Percentiles rank a stretch among this genome's conserved stretches.
phyloP scores from a whole-genome alignment of 768 basidiomycete genomes.

The Suillus bovinus region DNA sequence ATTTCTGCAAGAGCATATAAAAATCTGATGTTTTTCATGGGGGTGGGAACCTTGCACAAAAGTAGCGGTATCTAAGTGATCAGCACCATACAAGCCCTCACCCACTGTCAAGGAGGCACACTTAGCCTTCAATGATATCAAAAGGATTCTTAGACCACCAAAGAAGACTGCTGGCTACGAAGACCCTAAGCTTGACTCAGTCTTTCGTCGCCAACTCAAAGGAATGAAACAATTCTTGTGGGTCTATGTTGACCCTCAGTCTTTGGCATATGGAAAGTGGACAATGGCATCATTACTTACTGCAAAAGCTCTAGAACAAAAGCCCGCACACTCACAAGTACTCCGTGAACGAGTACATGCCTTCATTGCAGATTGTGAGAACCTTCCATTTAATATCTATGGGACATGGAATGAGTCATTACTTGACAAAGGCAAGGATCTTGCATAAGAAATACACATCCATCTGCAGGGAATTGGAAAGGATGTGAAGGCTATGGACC shows the following conservation, averaged over 20 bases:
- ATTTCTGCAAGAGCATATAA: too few relatives aligned
- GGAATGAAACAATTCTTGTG: neutral
- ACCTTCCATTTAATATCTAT: too few relatives aligned
- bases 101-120: neutral
- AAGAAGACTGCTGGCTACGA: neutral
- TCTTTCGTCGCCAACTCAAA: neutral
- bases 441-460: too few relatives aligned
- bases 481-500: too few relatives aligned
- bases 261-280: neutral
- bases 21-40: too few relatives aligned
- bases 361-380: too few relatives aligned
- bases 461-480: too few relatives aligned
- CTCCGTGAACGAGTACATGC: neutral
- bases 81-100: neutral
- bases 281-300: neutral
- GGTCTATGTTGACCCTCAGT: neutral
- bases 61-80: too few relatives aligned
- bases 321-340: neutral
- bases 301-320: neutral
- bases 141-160: neutral
- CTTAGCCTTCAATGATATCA: neutral
- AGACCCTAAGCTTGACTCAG: neutral
- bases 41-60: too few relatives aligned
- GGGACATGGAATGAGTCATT: too few relatives aligned
- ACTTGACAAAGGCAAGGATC: too few relatives aligned